Conservation (phyloP, 2,329 filamentous ascomycete species). For the Alternaria angustiovoidea region DNA sequence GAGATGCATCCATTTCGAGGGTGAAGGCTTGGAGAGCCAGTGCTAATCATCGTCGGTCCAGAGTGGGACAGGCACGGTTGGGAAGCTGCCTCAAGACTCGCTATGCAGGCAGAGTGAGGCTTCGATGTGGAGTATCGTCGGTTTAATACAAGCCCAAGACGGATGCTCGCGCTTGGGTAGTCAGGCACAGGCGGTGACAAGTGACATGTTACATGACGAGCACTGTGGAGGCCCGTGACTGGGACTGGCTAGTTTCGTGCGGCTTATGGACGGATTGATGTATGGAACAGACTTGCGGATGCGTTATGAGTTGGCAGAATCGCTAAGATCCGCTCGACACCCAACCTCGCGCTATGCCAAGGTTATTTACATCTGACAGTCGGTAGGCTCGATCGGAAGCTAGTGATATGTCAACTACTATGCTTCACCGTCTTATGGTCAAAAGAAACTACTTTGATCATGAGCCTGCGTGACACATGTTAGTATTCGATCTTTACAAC, state of each 20-base stretch:
- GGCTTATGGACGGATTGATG: constrained; percentile 41
- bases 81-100: constrained; percentile 18
- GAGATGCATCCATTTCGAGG: constrained; percentile 49
- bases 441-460: not conserved
- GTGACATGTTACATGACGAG: constrained; percentile 50
- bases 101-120: constrained; percentile 13
- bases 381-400: constrained; percentile 9
- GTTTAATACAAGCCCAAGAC: constrained; percentile 31
- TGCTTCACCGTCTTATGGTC: constrained; percentile 9
- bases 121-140: constrained; percentile 24
- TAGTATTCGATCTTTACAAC: not conserved
- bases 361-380: constrained; percentile 5
- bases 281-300: constrained; percentile 41
- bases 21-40: constrained; percentile 32
- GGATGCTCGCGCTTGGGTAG: constrained; percentile 32
- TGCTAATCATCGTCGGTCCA: constrained; percentile 40
- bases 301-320: constrained; percentile 50
- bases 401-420: not conserved
- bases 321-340: constrained; percentile 38
- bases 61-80: constrained; percentile 16
- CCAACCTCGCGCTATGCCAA: constrained; percentile 26
- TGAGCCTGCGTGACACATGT: constrained; percentile 4
- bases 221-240: constrained; percentile 30
- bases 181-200: constrained; percentile 49
- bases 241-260: constrained; percentile 45